Evolutionary conservation across 2,329 filamentous ascomycete genomes (phyloP).

Genomic region (Alternaria triticina): DNA sequence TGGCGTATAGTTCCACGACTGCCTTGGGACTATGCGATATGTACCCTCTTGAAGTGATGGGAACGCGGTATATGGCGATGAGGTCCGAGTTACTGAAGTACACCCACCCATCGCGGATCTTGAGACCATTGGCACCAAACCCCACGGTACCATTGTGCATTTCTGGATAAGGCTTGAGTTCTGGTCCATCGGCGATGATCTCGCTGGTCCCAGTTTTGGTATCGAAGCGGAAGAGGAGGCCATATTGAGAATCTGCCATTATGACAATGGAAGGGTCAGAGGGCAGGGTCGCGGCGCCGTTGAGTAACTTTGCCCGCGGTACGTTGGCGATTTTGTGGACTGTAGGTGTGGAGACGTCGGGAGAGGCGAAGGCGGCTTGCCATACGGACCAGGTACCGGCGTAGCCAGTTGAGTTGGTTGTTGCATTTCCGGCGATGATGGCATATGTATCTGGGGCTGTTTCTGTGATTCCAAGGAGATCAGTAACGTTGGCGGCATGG

Average conservation of each 20-base stretch:
- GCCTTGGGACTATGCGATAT: neutral
- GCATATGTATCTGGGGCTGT: constrained; percentile 10
- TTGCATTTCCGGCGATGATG: constrained; percentile 15
- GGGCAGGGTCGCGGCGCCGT: neutral
- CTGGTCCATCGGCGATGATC: neutral
- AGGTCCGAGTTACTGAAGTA: neutral
- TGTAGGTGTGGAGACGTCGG: neutral
- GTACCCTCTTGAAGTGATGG: neutral
- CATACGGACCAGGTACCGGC: constrained; percentile 11
- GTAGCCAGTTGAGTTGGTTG: constrained; percentile 9
- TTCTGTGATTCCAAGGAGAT: constrained; percentile 15
- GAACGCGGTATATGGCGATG: neutral
- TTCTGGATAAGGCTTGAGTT: neutral
- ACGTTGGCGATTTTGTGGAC: constrained; percentile 12
- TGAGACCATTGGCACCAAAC: constrained; percentile 3
- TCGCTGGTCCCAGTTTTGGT: neutral
- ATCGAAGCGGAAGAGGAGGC: neutral
- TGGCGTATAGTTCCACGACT: neutral
- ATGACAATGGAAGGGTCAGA: neutral
- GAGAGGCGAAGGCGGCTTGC: constrained; percentile 2
- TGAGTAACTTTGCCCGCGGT: constrained; percentile 8
- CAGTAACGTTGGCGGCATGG: constrained; percentile 5
- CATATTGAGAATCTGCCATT: neutral
- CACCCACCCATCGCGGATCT: neutral
- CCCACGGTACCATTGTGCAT: neutral